Percentiles rank a stretch among this genome's conserved stretches.
These are phyloP conservation scores for Blastosporella zonata DNA, from an alignment of 1,284 basidiomycete species.

Conservation along the genomic window DNA sequence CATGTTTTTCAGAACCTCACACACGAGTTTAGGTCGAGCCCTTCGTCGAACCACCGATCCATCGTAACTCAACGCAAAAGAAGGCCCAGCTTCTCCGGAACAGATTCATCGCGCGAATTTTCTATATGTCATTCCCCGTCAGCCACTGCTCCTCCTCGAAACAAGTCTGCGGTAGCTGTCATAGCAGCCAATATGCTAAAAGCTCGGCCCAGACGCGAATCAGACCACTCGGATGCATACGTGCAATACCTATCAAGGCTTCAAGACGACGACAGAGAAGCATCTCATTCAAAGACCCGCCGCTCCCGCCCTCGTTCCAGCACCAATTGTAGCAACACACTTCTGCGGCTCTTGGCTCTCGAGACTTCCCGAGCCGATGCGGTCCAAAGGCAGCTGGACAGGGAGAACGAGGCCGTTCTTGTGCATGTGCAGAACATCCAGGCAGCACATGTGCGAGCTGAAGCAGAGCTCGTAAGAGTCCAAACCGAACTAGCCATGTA, in stretches of 20 bases:
- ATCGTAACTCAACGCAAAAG: too few relatives aligned
- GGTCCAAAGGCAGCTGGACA: constrained; percentile 13
- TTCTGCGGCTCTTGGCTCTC: constrained; percentile 15
- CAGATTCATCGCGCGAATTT: too few relatives aligned
- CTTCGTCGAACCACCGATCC: too few relatives aligned
- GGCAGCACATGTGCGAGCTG: constrained; percentile 14
- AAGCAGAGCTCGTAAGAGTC: constrained; percentile 29
- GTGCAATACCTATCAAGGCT: constrained; percentile 6
- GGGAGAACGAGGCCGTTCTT: constrained; percentile 12
- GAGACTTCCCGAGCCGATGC: constrained; percentile 20
- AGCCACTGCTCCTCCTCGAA: too few relatives aligned
- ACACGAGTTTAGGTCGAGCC: too few relatives aligned
- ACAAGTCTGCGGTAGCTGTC: too few relatives aligned
- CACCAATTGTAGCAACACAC: constrained; percentile 1
- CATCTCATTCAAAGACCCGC: neutral
- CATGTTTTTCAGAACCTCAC: too few relatives aligned
- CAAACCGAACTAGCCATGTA: constrained; percentile 35
- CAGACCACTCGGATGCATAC: too few relatives aligned
- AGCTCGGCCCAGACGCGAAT: too few relatives aligned
- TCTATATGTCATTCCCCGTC: too few relatives aligned
- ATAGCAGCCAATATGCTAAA: too few relatives aligned
- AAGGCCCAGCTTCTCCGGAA: too few relatives aligned
- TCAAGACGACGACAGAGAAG: constrained; percentile 7
- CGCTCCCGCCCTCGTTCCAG: constrained; percentile 12
- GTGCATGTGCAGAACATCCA: constrained; percentile 12